Evolutionary conservation across 1,284 basidiomycete genomes (phyloP).

Genomic region (Ustilago sp.): DNA sequence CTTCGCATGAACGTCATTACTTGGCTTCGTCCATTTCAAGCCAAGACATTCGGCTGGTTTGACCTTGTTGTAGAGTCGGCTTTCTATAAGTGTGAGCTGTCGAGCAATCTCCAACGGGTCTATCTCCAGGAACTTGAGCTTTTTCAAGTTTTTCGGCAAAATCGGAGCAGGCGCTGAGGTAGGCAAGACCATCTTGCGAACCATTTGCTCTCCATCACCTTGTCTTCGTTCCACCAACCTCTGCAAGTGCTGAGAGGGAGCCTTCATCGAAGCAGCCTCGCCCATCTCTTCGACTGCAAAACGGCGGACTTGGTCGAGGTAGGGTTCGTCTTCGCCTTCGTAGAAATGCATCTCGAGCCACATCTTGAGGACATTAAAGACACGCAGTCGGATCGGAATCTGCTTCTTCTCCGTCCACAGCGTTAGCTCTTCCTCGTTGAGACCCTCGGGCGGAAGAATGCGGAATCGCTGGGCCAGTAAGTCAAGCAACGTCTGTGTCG

Average conservation of each 20-base stretch:
- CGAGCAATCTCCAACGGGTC: constrained; percentile 91
- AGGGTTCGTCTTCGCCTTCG: constrained; percentile 67
- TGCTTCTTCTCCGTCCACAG: constrained; percentile 92
- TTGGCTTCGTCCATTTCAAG: constrained; percentile 69
- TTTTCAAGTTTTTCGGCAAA: constrained; percentile 79
- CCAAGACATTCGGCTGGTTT: constrained; percentile 89
- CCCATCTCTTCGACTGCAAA: constrained; percentile 69
- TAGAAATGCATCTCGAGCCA: constrained; percentile 71
- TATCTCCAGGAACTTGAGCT: constrained; percentile 85
- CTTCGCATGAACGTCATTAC: constrained; percentile 73
- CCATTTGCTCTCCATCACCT: constrained; percentile 58
- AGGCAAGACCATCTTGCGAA: constrained; percentile 64
- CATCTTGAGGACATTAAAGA: constrained; percentile 70
- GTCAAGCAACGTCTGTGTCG: constrained; percentile 84
- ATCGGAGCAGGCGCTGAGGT: constrained; percentile 74
- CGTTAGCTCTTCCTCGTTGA: constrained; percentile 77
- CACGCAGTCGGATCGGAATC: constrained; percentile 78
- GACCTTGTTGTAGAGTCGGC: constrained; percentile 86
- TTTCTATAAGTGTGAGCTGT: constrained; percentile 93
- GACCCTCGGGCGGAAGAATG: constrained; percentile 79
- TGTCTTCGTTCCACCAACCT: constrained; percentile 68
- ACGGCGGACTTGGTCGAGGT: constrained; percentile 64
- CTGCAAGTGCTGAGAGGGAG: constrained; percentile 65
- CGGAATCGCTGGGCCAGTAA: constrained; percentile 86
- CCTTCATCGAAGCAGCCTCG: constrained; percentile 50